Conservation (phyloP, 768 basidiomycete species). For the Termitomyces sp. region DNA sequence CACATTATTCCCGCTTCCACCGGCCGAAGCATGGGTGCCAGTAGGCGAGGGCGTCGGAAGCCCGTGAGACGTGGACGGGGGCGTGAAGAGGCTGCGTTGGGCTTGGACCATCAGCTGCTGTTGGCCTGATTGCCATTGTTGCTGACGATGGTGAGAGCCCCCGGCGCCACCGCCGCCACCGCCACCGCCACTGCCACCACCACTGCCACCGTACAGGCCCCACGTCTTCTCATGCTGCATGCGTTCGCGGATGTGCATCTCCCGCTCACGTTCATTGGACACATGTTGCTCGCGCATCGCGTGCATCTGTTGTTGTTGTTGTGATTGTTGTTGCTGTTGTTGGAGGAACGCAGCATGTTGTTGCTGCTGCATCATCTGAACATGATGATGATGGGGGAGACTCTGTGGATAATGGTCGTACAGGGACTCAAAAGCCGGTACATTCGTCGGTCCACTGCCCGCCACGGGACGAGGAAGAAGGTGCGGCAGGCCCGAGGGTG, state of each 20-base stretch:
- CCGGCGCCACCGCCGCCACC: too few relatives aligned
- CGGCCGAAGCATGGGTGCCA: not conserved
- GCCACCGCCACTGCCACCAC: not conserved
- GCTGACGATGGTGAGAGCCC: too few relatives aligned
- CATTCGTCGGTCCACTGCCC: conserved; percentile 14
- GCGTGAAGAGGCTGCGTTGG: conserved; percentile 34
- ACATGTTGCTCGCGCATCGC: conserved; percentile 2
- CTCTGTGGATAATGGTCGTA: conserved; percentile 16
- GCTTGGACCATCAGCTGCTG: conserved; percentile 20
- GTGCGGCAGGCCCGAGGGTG: too few relatives aligned
- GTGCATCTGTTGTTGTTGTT: not conserved
- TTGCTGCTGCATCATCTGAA: conserved; percentile 5
- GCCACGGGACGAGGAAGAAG: conserved; percentile 12
- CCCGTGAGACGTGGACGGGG: conserved; percentile 35
- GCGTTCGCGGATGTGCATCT: conserved; percentile 9
- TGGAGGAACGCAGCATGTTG: conserved; percentile 12
- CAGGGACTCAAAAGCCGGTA: conserved; percentile 17
- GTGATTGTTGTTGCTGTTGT: conserved; percentile 1
- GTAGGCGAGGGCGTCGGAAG: conserved; percentile 20
- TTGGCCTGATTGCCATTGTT: conserved; percentile 8
- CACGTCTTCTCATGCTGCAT: conserved; percentile 21
- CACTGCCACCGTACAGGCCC: conserved; percentile 19
- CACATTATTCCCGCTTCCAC: not conserved
- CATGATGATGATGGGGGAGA: too few relatives aligned
- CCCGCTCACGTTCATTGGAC: conserved; percentile 6